A percentile compares a stretch with the other conserved stretches of the same genome.
Conservation (phyloP, 164 flowering plant species). For the Nymphaea colorata region DNA sequence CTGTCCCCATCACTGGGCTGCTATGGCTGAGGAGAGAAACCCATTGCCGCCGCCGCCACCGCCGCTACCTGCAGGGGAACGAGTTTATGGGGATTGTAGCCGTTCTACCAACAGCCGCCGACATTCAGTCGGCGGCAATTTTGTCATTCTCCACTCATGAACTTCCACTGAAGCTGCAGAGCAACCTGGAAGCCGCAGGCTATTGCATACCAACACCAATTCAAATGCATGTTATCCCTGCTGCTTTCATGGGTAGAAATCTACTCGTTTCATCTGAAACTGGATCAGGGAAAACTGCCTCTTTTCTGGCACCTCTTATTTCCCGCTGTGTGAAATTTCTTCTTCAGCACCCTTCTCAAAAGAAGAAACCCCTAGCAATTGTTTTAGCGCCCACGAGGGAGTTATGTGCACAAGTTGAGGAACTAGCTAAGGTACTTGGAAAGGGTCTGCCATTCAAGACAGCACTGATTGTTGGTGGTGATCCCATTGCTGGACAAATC, state of each 20-base stretch:
- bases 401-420: constrained; percentile 82
- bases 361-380: constrained; percentile 54
- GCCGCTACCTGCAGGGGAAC: too few relatives aligned
- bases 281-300: constrained; percentile 87
- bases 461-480: constrained; percentile 92
- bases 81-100: too few relatives aligned
- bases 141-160: constrained; percentile 55
- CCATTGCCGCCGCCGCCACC: too few relatives aligned
- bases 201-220: constrained; percentile 84
- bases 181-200: constrained; percentile 61
- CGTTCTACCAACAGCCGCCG: too few relatives aligned
- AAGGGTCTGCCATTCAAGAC: constrained; percentile 86
- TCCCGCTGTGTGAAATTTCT: constrained; percentile 35
- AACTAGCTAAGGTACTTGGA: constrained; percentile 79
- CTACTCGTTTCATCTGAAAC: constrained; percentile 86
- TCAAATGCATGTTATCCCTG: constrained; percentile 94
- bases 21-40: too few relatives aligned
- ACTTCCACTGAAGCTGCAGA: constrained; percentile 53
- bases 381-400: constrained; percentile 91
- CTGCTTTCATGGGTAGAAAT: constrained; percentile 61
- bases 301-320: constrained; percentile 71
- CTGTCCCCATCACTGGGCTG: too few relatives aligned
- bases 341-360: constrained; percentile 6
- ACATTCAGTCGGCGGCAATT: constrained; percentile 30
- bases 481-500: constrained; percentile 72